phyloP scores from a whole-genome alignment of 306 rosid species.

The Purshia tridentata region DNA sequence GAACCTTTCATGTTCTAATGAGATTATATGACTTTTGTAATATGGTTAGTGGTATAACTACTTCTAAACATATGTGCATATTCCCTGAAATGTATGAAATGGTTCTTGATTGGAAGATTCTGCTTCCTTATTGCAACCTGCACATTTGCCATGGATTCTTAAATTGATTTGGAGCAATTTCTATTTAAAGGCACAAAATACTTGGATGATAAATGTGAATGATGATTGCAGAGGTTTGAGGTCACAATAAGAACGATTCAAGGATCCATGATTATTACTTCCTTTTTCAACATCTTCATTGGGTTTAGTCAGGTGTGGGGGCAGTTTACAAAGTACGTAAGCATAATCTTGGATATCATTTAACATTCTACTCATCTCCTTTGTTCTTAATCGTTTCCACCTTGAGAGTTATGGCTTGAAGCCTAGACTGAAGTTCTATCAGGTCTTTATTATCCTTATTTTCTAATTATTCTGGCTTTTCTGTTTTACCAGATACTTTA shows the following conservation, averaged over 20 bases:
- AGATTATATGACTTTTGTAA: no score
- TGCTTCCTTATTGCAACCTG: no score
- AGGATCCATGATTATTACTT: constrained; percentile 79
- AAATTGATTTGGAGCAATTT: not conserved
- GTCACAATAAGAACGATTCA: constrained; percentile 78
- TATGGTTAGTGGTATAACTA: no score
- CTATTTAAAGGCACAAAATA: not conserved
- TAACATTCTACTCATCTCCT: no score
- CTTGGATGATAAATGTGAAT: constrained; percentile 10
- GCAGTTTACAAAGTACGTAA: constrained; percentile 54
- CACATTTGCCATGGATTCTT: not conserved
- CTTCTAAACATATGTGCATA: no score
- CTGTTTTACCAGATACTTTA: constrained; percentile 58
- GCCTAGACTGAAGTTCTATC: constrained; percentile 9
- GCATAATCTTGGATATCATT: no score
- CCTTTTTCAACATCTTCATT: constrained; percentile 71
- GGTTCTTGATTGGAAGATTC: no score
- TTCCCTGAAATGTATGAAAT: no score
- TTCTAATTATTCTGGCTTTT: constrained; percentile 1
- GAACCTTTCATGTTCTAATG: no score
- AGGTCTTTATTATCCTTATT: not conserved
- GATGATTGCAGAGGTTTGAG: constrained; percentile 65
- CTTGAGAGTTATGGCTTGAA: constrained; percentile 4
- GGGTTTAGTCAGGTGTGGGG: constrained; percentile 81
- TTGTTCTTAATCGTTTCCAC: no score